A percentile compares a stretch with the other conserved stretches of the same genome.
Conservation (phyloP, 768 basidiomycete species). For the Cystobasidium onofrii region DNA sequence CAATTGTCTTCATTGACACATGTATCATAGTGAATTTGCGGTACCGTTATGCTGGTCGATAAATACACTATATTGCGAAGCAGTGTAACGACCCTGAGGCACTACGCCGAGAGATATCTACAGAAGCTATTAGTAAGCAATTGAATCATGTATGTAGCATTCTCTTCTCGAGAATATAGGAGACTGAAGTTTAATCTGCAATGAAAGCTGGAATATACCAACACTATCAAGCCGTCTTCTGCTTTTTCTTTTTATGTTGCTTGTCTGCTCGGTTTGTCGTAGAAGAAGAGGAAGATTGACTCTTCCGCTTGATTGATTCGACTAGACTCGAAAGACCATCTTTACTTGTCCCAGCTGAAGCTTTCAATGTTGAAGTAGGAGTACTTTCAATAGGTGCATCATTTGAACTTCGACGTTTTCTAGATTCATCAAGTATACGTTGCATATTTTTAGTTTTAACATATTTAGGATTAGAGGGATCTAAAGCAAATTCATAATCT, state of each 20-base stretch:
- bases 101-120: no score
- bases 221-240: constrained; percentile 14
- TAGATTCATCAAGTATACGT: constrained; percentile 73
- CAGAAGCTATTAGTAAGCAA: no score
- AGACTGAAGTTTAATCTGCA: no score
- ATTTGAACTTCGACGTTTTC: constrained; percentile 53
- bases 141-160: neutral
- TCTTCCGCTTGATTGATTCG: constrained; percentile 80
- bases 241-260: constrained; percentile 36
- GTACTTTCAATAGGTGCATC: constrained; percentile 29
- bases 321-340: constrained; percentile 59
- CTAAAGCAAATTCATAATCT: constrained; percentile 85
- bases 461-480: constrained; percentile 91
- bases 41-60: neutral
- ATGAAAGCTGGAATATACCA: no score
- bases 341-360: constrained; percentile 7
- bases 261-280: constrained; percentile 34
- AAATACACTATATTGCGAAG: no score
- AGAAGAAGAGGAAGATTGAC: constrained; percentile 35
- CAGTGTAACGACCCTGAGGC: no score
- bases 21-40: neutral
- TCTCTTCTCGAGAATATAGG: no score
- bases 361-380: constrained; percentile 17
- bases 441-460: constrained; percentile 88
- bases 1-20: neutral